These are phyloP conservation scores for Triticum timopheevii DNA, from an alignment of 176 grass and related monocot genomes.

Conservation along the genomic window DNA sequence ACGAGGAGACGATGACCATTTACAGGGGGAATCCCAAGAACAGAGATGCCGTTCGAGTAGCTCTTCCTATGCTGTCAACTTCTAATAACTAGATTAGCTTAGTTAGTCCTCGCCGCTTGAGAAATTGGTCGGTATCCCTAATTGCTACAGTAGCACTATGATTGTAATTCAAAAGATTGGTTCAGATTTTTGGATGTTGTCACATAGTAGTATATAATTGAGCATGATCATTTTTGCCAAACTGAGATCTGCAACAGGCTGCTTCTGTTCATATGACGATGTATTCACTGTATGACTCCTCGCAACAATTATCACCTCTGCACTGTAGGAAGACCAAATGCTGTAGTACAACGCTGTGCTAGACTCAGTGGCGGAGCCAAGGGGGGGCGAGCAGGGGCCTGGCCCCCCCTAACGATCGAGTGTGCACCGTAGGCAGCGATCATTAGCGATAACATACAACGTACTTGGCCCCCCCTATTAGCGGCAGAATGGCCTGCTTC, in stretches of 20 bases:
- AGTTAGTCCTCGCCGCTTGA: neutral
- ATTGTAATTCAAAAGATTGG: neutral
- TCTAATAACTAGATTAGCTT: neutral
- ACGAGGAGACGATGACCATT: constrained; percentile 59
- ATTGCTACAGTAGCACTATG: neutral
- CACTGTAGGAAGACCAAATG: neutral
- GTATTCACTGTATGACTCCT: neutral
- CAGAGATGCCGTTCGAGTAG: constrained; percentile 25
- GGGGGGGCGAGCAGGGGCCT: too few relatives aligned
- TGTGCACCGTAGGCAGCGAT: too few relatives aligned
- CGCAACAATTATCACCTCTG: neutral
- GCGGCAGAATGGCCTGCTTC: too few relatives aligned
- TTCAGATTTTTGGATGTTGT: neutral
- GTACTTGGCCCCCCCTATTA: too few relatives aligned
- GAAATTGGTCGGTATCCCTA: neutral
- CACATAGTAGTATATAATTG: neutral
- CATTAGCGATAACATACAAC: too few relatives aligned
- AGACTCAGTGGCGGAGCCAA: too few relatives aligned
- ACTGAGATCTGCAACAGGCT: neutral
- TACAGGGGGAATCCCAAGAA: constrained; percentile 62
- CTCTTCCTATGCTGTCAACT: constrained; percentile 39
- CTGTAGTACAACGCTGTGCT: neutral
- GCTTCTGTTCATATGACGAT: neutral
- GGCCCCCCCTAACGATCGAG: too few relatives aligned
- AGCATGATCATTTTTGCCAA: neutral